phyloP scores from a whole-genome alignment of 148 eudicot species.

The Rhododendron griersonianum region DNA sequence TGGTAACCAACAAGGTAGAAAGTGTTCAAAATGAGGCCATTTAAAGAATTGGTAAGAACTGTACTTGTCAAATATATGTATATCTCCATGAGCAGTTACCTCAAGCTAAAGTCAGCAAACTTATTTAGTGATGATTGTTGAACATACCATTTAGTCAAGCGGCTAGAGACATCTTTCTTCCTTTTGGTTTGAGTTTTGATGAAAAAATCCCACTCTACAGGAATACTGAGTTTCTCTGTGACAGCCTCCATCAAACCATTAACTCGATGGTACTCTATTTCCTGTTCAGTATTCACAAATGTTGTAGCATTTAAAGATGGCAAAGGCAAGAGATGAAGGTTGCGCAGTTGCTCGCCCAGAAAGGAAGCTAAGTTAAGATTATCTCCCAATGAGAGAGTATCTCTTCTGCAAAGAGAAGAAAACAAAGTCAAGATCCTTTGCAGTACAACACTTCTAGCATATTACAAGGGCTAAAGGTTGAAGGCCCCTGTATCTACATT shows the following conservation, averaged over 20 bases:
- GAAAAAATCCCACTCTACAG: constrained; percentile 50
- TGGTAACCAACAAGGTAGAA: not conserved
- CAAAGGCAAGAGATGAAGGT: constrained; percentile 68
- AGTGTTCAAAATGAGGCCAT: not conserved
- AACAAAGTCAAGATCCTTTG: constrained; percentile 5
- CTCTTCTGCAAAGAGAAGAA: constrained; percentile 56
- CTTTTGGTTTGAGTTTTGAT: constrained; percentile 42
- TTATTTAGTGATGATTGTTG: not conserved
- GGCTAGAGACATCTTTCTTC: constrained; percentile 49
- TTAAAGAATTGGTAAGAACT: not conserved
- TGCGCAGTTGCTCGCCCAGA: constrained; percentile 71
- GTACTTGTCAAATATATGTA: not conserved
- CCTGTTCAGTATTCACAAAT: constrained; percentile 20
- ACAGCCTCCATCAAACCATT: constrained; percentile 28
- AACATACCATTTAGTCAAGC: constrained; percentile 68
- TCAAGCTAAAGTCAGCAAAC: not conserved
- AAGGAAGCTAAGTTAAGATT: constrained; percentile 77
- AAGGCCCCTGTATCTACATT: not conserved
- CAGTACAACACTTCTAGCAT: not conserved
- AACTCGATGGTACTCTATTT: constrained; percentile 21
- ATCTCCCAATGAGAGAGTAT: constrained; percentile 59
- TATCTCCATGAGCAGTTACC: not conserved
- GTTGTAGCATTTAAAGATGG: constrained; percentile 39
- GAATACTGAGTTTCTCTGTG: constrained; percentile 22
- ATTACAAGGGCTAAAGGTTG: not conserved